Base-by-base conservation (phyloP, 1,284 basidiomycete genomes). In the Somion occarium region DNA sequence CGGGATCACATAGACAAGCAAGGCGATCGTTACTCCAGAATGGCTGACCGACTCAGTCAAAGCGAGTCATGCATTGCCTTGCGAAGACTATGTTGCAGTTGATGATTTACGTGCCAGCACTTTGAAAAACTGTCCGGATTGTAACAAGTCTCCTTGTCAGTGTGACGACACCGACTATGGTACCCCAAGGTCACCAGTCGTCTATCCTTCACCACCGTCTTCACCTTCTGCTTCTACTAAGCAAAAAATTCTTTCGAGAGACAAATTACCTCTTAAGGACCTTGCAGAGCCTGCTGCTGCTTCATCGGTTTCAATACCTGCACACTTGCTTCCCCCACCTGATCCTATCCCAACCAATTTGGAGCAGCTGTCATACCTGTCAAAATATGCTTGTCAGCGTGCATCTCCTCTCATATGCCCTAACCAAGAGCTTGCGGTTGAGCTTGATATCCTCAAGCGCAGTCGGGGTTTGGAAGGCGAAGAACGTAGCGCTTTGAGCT, bases 381-480 rank as follows among this genome's bases (percentile, higher is more conserved):
- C 80, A 15, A 72, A 67, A 41, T 83, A 80, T 59, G 76, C 83
- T 2, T 86, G 83, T 55, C 68, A 74, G 52, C 74, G 88, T 24
- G 70, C 78, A 0, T 82, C 81, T 1, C 85, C 83, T 0, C 69
- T 91, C 34, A 62, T 76, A 3, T 90, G 83, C 59, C 73, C 73
- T 0, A 91, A 91, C 57, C 83, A 88, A 61, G 66, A 57, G 0
- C 72, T 90, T 2, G 74, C 73, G 2, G 56, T 67, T 4, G 75
- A 83, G 55, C 64, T 91, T 12, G 76, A 75, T n/a, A 65, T 84
- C n/a, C 73, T 90, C 39, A 73, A 75, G 22, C 74, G 70, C 37
- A 71, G 74, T 22, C 71, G 88, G 44, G 71, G 77, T 39, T 65
- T 88, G 2, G 88, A 90, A 61, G 81, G 83, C 3, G 76, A 85